Base-by-base conservation (phyloP, 805 yeast genomes). In the Yamadazyma tumulicola region DNA sequence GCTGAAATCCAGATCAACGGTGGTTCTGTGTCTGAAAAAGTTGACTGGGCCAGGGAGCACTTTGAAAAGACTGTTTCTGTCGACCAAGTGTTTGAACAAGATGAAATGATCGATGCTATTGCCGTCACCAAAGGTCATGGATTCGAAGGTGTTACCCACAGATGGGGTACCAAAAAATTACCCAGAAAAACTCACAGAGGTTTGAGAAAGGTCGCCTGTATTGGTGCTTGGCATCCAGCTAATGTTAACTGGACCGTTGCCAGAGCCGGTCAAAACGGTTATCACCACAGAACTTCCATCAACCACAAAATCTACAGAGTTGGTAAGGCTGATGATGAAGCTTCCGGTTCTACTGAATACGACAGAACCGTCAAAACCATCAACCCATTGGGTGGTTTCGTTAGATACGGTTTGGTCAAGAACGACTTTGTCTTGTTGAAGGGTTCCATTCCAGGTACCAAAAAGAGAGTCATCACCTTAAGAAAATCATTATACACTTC, bases 151-250 rank as follows among this genome's bases (percentile, higher is more conserved):
- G 97, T 91, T 65, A 93, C 99, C 79, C 96, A 89, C 88, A 87
- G 99, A 86, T 93, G 97, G 97, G 99, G 99, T 72, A 93, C 98
- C 85, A 94, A 89, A 89, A 89, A 85, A 82, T 80, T 93, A 60
- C 98, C 99, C 77, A 88, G 99, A 81, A 93, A 93, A 95, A 93
- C 99, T 72, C 99, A 93, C 77, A 89, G 97, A 85, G 99, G 99
- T 91, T 79, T 91, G 72, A 88, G 99, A 84, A 93, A 93, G 87
- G 99, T 93, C 76, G 99, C 98, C 68, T 93, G 99, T 87, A 93
- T 93, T 67, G 99, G 99, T 83, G 97, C 99, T 69, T 93, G 99
- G 99, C 98, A 93, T 80, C 99, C 99, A 74, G 83, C 96, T 79
- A 96, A 88, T 81, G 99, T 93, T 71, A 77, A 81, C 75, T 91